Evolutionary conservation across 2,329 filamentous ascomycete species (phyloP).

Genomic region (Neofusicoccum umdonicola): DNA sequence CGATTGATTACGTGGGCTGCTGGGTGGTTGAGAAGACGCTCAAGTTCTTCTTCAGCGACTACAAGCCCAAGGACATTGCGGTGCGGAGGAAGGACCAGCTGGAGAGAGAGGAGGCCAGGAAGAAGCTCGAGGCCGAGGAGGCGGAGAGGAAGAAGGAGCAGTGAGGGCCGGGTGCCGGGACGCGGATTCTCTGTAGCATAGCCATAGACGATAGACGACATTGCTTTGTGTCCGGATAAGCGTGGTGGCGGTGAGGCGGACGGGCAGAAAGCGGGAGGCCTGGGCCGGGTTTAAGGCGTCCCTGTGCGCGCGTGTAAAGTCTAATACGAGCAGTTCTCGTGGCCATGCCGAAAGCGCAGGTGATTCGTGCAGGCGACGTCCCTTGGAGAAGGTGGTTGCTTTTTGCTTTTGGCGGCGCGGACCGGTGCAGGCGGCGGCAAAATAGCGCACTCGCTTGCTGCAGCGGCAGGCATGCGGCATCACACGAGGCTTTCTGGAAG

Average conservation of each 20-base stretch:
- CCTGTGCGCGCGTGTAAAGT: no score
- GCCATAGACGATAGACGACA: not conserved
- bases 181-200: not conserved
- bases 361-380: not conserved
- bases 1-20: conserved; percentile 82
- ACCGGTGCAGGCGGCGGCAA: not conserved
- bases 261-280: no score
- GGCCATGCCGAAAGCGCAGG: no score
- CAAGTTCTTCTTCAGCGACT: conserved; percentile 86
- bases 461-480: no score
- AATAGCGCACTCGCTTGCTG: not conserved
- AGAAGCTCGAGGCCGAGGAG: conserved; percentile 54
- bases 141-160: conserved; percentile 34
- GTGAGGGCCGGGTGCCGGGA: not conserved
- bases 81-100: conserved; percentile 82
- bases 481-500: no score
- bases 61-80: conserved; percentile 90
- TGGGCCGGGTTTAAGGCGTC: no score
- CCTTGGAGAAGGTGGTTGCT: not conserved
- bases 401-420: not conserved
- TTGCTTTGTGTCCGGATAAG: no score
- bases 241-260: no score
- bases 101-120: conserved; percentile 68
- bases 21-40: conserved; percentile 83
- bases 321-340: no score